Conservation (phyloP, 2,329 filamentous ascomycete genomes). For the Arthrobotrys sinensis region DNA sequence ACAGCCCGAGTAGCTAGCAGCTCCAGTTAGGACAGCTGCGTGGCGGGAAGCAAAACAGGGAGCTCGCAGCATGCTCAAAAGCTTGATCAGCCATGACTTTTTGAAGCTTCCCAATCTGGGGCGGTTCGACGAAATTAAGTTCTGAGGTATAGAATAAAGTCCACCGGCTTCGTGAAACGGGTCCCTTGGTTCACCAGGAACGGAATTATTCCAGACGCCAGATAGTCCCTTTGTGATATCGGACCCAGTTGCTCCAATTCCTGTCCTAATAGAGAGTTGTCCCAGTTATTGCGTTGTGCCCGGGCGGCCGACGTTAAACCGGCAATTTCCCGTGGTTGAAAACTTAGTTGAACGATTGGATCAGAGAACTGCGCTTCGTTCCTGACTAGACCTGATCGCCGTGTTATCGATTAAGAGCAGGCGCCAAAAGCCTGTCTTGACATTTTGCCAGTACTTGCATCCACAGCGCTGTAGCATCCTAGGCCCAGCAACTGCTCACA, state of each 20-base stretch:
- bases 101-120: slow-evolving; percentile 48
- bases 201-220: neutral
- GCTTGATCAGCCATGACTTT: slow-evolving; percentile 55
- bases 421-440: slow-evolving; percentile 20
- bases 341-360: slow-evolving; percentile 30
- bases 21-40: neutral
- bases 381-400: slow-evolving; percentile 37
- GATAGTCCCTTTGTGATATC: slow-evolving; percentile 6
- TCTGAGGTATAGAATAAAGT: slow-evolving; percentile 6
- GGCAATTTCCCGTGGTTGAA: slow-evolving; percentile 32
- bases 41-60: slow-evolving; percentile 18
- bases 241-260: neutral
- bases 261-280: neutral
- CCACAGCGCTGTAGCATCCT: slow-evolving; percentile 25
- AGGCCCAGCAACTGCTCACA: slow-evolving; percentile 36
- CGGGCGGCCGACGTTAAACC: slow-evolving; percentile 7
- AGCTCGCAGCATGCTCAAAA: slow-evolving; percentile 47
- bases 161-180: slow-evolving; percentile 22
- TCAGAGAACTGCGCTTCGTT: slow-evolving; percentile 24
- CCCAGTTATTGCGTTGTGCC: neutral
- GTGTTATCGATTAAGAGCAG: slow-evolving; percentile 33
- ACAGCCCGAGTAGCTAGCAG: neutral
- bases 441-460: slow-evolving; percentile 11
- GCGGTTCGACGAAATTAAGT: neutral
- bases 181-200: slow-evolving; percentile 5